phyloP scores from a whole-genome alignment of 192 early-diverging fungal species.

The Dimargaris cristalligena region DNA sequence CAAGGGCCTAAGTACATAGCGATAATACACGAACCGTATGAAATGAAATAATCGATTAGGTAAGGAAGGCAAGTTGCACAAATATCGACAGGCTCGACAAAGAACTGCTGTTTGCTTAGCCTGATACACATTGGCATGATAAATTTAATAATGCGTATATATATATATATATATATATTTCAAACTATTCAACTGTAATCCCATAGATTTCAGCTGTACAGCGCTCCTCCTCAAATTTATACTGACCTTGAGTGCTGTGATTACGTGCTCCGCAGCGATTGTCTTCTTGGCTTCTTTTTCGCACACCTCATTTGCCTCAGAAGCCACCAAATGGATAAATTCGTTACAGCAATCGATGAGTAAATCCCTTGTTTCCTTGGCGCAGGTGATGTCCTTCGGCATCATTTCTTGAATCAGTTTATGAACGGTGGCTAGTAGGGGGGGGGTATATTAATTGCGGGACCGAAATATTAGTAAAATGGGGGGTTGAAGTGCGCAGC shows the following conservation, averaged over 20 bases:
- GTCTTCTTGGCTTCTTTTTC: conserved; percentile 95
- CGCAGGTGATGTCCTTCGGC: conserved; percentile 71
- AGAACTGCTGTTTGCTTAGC: no score
- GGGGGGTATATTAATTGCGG: not conserved
- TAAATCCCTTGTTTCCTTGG: conserved; percentile 93
- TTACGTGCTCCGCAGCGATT: conserved; percentile 91
- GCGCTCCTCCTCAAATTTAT: not conserved
- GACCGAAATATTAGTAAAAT: conserved; percentile 3
- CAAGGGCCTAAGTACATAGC: conserved; percentile 66
- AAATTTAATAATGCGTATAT: no score
- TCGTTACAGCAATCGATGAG: conserved; percentile 91
- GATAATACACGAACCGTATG: not conserved
- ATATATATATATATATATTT: no score
- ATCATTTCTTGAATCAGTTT: conserved; percentile 95
- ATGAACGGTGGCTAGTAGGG: conserved; percentile 58
- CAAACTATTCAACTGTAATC: conserved; percentile 1
- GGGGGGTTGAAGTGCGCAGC: no score
- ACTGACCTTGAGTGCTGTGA: conserved; percentile 64
- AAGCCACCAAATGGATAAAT: conserved; percentile 88
- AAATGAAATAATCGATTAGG: no score
- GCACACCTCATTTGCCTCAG: conserved; percentile 89
- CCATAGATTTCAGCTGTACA: not conserved
- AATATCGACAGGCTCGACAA: no score
- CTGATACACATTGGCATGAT: no score
- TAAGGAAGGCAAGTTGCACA: no score